These are phyloP conservation scores for Sarocladium strictum DNA, from an alignment of 2,329 filamentous ascomycete species.

Conservation along the genomic window DNA sequence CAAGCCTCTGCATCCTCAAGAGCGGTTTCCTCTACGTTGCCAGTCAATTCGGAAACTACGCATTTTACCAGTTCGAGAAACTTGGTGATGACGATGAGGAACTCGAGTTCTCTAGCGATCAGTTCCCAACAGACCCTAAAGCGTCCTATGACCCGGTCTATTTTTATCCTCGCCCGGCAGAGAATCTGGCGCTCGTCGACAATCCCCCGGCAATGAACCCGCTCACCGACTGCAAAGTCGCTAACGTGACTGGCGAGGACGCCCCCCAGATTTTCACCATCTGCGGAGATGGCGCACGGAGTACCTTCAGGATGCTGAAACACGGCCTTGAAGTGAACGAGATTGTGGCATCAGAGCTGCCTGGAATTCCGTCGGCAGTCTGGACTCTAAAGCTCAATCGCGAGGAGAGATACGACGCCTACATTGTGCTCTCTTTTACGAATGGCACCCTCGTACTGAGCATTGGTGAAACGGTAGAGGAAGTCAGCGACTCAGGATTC, in stretches of 20 bases:
- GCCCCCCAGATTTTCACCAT: conserved; percentile 94
- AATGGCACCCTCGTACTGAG: conserved; percentile 88
- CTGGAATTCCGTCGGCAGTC: conserved; percentile 81
- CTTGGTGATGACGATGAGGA: conserved; percentile 94
- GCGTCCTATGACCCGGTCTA: conserved; percentile 72
- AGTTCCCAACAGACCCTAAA: conserved; percentile 69
- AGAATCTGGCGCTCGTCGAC: conserved; percentile 81
- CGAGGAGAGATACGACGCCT: conserved; percentile 81
- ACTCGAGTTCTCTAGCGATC: conserved; percentile 75
- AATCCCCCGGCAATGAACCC: conserved; percentile 87
- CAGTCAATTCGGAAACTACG: conserved; percentile 86
- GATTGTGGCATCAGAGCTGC: conserved; percentile 89
- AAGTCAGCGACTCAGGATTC: conserved; percentile 91
- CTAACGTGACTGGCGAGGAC: conserved; percentile 85
- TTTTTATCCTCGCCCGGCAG: conserved; percentile 72
- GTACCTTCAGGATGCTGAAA: conserved; percentile 84
- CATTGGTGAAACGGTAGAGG: conserved; percentile 94
- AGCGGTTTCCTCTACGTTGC: conserved; percentile 93
- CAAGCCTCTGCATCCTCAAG: conserved; percentile 85
- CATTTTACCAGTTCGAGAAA: conserved; percentile 96
- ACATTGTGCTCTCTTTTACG: conserved; percentile 90
- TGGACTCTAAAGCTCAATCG: conserved; percentile 90
- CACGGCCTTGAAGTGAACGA: conserved; percentile 91
- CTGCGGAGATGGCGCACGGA: conserved; percentile 81
- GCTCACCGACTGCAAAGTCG: conserved; percentile 83